These are phyloP conservation scores for Mycena leptocephala DNA, from an alignment of 768 basidiomycete genomes.

Conservation along the genomic window DNA sequence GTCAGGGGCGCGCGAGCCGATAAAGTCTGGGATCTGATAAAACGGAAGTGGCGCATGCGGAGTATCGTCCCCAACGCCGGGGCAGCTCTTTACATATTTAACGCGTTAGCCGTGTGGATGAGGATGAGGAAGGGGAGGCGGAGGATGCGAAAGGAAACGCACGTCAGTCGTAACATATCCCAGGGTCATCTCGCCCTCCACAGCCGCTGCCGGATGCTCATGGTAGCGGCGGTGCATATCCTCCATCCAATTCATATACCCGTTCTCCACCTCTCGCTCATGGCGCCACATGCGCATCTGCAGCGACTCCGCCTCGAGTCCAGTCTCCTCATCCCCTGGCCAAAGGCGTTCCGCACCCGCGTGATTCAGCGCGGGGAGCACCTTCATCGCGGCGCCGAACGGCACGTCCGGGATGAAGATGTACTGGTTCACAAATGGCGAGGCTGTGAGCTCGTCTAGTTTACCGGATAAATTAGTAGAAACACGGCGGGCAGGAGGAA, in stretches of 20 bases:
- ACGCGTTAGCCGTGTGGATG: not conserved
- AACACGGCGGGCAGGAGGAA: too few relatives aligned
- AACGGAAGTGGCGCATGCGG: constrained; percentile 33
- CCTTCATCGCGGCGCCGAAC: constrained; percentile 55
- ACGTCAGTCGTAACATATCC: constrained; percentile 70
- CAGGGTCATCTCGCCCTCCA: constrained; percentile 53
- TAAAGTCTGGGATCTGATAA: constrained; percentile 32
- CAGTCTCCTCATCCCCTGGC: constrained; percentile 1
- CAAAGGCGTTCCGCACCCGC: constrained; percentile 32
- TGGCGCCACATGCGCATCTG: constrained; percentile 15
- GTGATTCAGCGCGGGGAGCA: constrained; percentile 52
- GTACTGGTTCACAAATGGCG: constrained; percentile 68
- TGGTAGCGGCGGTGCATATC: constrained; percentile 52
- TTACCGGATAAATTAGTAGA: not conserved
- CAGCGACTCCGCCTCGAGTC: not conserved
- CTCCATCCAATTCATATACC: constrained; percentile 58
- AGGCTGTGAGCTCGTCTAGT: constrained; percentile 68
- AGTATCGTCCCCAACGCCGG: constrained; percentile 41
- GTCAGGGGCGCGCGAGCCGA: constrained; percentile 49
- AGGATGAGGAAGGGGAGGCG: too few relatives aligned
- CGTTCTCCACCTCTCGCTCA: constrained; percentile 57
- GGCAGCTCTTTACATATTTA: constrained; percentile 44
- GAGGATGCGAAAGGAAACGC: not conserved
- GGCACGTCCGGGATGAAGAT: constrained; percentile 62
- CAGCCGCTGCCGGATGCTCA: constrained; percentile 38